Evolutionary conservation across 352 stramenopile genomes (phyloP).

Genomic region (Phytopythium kandeliae): DNA sequence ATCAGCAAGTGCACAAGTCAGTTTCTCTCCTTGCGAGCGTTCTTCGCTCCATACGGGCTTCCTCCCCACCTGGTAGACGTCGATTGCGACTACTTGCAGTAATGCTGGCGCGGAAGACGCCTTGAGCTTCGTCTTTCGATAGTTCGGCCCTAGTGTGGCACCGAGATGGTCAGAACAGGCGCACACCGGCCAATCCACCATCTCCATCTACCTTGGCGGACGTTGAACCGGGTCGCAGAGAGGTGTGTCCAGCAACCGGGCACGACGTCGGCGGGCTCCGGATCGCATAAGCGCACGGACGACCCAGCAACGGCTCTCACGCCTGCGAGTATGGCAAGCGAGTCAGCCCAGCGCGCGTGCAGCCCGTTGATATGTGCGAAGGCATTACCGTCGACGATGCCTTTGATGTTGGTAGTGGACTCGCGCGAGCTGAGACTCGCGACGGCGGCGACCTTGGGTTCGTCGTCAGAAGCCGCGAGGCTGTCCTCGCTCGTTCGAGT

Average conservation of each 20-base stretch:
- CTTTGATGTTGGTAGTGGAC: background rate
- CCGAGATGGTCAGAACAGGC: too few species aligned
- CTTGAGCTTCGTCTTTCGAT: conserved; percentile 72
- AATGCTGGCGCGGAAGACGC: conserved; percentile 46
- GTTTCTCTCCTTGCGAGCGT: background rate
- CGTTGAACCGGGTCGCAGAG: conserved; percentile 65
- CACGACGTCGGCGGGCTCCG: conserved; percentile 24
- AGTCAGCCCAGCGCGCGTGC: background rate
- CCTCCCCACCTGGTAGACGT: conserved; percentile 56
- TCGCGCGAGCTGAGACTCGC: background rate
- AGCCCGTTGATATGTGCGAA: background rate
- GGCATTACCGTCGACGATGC: conserved; percentile 2
- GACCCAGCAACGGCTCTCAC: conserved; percentile 39
- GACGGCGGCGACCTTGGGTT: background rate
- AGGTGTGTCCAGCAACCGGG: conserved; percentile 60
- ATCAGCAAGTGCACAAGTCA: background rate
- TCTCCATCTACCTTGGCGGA: conserved; percentile 48
- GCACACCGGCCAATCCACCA: too few species aligned
- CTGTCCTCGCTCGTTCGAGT: background rate
- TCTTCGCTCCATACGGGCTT: too few species aligned
- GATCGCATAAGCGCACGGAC: conserved; percentile 47
- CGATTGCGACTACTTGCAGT: conserved; percentile 56
- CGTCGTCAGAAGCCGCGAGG: background rate
- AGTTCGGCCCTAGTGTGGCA: conserved; percentile 49
- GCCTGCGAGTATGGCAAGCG: conserved; percentile 5